Percentiles rank a stretch among this genome's conserved stretches.
phyloP scores from a whole-genome alignment of 2,329 filamentous ascomycete genomes.

The Phaeoacremonium minimum region DNA sequence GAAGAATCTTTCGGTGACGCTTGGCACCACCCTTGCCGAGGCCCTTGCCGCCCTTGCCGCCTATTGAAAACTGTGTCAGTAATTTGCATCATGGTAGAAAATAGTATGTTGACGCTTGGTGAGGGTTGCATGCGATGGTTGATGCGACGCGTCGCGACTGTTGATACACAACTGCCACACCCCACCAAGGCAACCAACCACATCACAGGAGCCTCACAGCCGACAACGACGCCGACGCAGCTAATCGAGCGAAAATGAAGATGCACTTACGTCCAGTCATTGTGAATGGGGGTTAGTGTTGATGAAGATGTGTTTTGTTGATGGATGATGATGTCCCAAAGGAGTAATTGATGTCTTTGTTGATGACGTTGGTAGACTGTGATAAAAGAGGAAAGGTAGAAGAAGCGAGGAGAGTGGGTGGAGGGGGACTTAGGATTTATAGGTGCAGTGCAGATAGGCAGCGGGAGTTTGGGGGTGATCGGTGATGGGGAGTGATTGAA shows the following conservation, averaged over 20 bases:
- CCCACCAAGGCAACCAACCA: slow-evolving; percentile 12
- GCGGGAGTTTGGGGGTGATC: slow-evolving; percentile 7
- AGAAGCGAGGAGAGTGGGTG: slow-evolving; percentile 3
- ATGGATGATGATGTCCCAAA: slow-evolving; percentile 25
- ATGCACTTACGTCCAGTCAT: slow-evolving; percentile 54
- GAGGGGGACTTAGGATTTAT: slow-evolving; percentile 12
- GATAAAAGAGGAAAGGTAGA: slow-evolving; percentile 5
- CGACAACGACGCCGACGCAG: slow-evolving; percentile 4
- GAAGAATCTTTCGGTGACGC: slow-evolving; percentile 98
- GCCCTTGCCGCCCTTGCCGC: slow-evolving; percentile 94
- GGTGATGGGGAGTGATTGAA: no score
- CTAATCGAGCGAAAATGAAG: slow-evolving; percentile 3
- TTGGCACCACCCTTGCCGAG: slow-evolving; percentile 98
- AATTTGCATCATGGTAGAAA: slow-evolving; percentile 7
- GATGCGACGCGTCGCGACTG: slow-evolving; percentile 21
- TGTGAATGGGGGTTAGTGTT: slow-evolving; percentile 36
- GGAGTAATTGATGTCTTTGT: slow-evolving; percentile 21
- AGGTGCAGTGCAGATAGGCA: slow-evolving; percentile 7
- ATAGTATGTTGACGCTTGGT: slow-evolving; percentile 1
- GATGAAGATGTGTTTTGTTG: slow-evolving; percentile 9
- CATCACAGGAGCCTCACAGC: slow-evolving; percentile 6
- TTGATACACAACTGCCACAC: slow-evolving; percentile 14
- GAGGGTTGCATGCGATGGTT: slow-evolving; percentile 8
- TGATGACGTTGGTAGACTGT: slow-evolving; percentile 19
- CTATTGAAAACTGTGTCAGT: slow-evolving; percentile 51